These are phyloP conservation scores for Diaporthe sp. DNA, from an alignment of 2,329 filamentous ascomycete genomes.

Conservation along the genomic window DNA sequence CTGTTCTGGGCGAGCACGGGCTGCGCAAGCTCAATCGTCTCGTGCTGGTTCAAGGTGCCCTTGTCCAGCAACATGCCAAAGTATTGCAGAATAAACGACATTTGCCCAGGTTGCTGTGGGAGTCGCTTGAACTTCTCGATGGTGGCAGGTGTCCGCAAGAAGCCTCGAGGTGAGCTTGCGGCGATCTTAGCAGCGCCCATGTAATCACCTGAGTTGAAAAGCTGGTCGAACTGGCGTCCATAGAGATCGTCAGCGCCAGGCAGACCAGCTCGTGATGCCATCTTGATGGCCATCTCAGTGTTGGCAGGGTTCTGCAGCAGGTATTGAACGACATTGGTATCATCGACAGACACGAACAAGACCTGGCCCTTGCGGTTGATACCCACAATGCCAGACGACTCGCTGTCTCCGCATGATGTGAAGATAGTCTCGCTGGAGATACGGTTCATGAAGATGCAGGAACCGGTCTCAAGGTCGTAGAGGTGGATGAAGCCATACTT, in stretches of 20 bases:
- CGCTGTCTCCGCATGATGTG: conserved; percentile 86
- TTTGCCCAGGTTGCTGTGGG: conserved; percentile 83
- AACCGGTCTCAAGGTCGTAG: conserved; percentile 95
- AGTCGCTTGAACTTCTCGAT: conserved; percentile 96
- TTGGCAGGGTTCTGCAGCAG: conserved; percentile 97
- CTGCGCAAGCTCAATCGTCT: conserved; percentile 92
- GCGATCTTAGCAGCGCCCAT: conserved; percentile 94
- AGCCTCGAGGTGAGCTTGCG: conserved; percentile 95
- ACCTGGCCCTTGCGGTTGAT: conserved; percentile 99
- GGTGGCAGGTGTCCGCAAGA: conserved; percentile 92
- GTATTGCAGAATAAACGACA: conserved; percentile 96
- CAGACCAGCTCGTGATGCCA: conserved; percentile 93
- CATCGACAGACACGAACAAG: conserved; percentile 92
- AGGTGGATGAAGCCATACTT: conserved; percentile 99
- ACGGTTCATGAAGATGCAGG: conserved; percentile 99
- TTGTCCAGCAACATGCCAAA: conserved; percentile 98
- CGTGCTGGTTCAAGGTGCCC: conserved; percentile 90
- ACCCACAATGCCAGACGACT: conserved; percentile 89
- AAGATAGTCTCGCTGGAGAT: conserved; percentile 99
- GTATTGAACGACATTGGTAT: conserved; percentile 91
- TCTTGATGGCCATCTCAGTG: conserved; percentile 91
- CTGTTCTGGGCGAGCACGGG: conserved; percentile 94
- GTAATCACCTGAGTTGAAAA: conserved; percentile 85
- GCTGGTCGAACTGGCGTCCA: conserved; percentile 90
- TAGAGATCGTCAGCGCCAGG: conserved; percentile 96